Conservation (phyloP, 345 rosid genomes). For the Euphorbia lathyris region DNA sequence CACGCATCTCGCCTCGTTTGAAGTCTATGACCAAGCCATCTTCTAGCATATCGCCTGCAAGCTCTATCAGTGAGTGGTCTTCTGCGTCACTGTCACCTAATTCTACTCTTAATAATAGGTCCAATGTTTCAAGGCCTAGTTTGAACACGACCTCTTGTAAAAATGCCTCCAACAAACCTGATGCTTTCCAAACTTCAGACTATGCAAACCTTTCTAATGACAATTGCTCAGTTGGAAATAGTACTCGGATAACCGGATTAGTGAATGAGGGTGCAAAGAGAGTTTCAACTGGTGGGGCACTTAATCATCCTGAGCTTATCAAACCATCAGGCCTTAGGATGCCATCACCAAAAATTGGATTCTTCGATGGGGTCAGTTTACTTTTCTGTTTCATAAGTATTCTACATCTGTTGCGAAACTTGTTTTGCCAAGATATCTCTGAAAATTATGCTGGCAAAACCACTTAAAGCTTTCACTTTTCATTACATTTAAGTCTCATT, state of each 20-base stretch:
- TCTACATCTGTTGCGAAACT: slow-evolving; percentile 1
- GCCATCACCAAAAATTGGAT: slow-evolving; percentile 96
- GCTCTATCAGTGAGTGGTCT: slow-evolving; percentile 82
- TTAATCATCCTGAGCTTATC: slow-evolving; percentile 34
- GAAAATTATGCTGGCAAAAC: slow-evolving; percentile 1
- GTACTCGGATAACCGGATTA: slow-evolving; percentile 25
- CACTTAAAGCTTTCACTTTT: neutral
- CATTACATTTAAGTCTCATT: neutral
- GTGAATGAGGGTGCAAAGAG: slow-evolving; percentile 29
- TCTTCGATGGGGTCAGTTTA: slow-evolving; percentile 89
- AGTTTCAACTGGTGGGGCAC: slow-evolving; percentile 31
- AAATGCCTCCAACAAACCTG: slow-evolving; percentile 18
- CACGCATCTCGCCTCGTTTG: slow-evolving; percentile 41
- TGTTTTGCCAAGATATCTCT: neutral
- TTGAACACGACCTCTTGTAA: slow-evolving; percentile 34
- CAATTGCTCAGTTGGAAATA: slow-evolving; percentile 30
- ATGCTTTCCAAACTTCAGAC: slow-evolving; percentile 30
- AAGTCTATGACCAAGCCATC: slow-evolving; percentile 45
- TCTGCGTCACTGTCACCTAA: slow-evolving; percentile 51
- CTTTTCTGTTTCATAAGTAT: slow-evolving; percentile 16
- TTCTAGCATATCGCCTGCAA: slow-evolving; percentile 54
- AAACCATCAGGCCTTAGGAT: slow-evolving; percentile 85
- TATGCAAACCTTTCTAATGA: slow-evolving; percentile 28
- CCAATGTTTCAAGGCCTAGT: slow-evolving; percentile 42
- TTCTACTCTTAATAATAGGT: slow-evolving; percentile 49